Percentiles rank a stretch among this genome's conserved stretches.
phyloP scores from a whole-genome alignment of 1,139 yeast genomes.

The Saccharomyces hybrid region DNA sequence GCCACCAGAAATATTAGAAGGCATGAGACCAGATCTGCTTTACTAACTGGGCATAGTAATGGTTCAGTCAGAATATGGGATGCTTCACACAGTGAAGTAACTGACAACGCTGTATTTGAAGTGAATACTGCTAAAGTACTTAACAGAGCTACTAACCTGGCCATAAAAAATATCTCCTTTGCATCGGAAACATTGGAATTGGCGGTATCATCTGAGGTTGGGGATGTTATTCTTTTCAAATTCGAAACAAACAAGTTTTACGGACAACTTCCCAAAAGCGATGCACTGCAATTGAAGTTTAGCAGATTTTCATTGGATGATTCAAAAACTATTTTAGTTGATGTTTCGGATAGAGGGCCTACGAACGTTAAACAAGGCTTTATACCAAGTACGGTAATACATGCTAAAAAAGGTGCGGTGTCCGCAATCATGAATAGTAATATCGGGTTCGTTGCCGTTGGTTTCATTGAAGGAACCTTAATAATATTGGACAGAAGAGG shows the following conservation, averaged over 20 bases:
- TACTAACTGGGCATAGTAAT: slow-evolving; percentile 73
- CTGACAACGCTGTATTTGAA: slow-evolving; percentile 50
- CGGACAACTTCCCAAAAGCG: slow-evolving; percentile 29
- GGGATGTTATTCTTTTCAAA: slow-evolving; percentile 68
- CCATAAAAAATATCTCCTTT: slow-evolving; percentile 55
- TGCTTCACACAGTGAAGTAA: slow-evolving; percentile 67
- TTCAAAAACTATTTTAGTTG: slow-evolving; percentile 26
- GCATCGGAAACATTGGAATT: slow-evolving; percentile 70
- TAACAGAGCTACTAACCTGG: slow-evolving; percentile 36
- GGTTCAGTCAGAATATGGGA: slow-evolving; percentile 78
- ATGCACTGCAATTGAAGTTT: slow-evolving; percentile 26
- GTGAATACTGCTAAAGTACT: slow-evolving; percentile 44
- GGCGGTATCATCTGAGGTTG: slow-evolving; percentile 50
- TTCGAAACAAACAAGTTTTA: slow-evolving; percentile 50
- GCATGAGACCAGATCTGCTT: slow-evolving; percentile 53
- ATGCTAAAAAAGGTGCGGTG: slow-evolving; percentile 39
- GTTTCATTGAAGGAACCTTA: slow-evolving; percentile 66
- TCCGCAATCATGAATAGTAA: slow-evolving; percentile 61
- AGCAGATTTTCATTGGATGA: slow-evolving; percentile 28
- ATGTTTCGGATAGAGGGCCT: slow-evolving; percentile 35
- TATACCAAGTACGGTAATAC: slow-evolving; percentile 54
- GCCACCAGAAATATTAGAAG: slow-evolving; percentile 46
- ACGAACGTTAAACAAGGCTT: slow-evolving; percentile 51
- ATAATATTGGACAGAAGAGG: slow-evolving; percentile 77
- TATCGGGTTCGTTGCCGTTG: slow-evolving; percentile 80